Base-by-base conservation (phyloP, 2,329 filamentous ascomycete species). In the Parastagonospora avenae region DNA sequence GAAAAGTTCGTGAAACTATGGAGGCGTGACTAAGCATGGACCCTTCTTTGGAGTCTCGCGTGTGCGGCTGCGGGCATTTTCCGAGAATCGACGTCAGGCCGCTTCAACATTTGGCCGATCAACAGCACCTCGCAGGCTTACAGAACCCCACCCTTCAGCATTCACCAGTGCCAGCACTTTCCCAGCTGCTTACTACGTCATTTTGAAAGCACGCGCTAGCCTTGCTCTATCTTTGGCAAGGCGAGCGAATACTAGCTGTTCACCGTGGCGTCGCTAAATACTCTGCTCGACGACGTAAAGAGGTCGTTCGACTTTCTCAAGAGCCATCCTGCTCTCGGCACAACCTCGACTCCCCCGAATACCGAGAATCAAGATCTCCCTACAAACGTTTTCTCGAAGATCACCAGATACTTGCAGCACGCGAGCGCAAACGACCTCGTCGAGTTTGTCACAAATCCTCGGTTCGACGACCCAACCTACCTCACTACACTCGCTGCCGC, bases 251-350 rank as follows among this genome's bases (percentile, higher is more conserved):
- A 46, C 47, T 43, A 38, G 27, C 53, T 36, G 19, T 59, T 55
- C 70, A 73, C 61, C 67, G 69, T 73, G 70, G 70, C 70, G 69
- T 68, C 68, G 53, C 52, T 68, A 42, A 69, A 66, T 51, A 60
- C 48, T 41, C 46, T 70, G 42, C 44, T 71, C 53, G 65, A 64
- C 58, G 68, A 73, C 66, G 62, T 71, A 57, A 73, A 70, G 60
- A 71, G 65, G 64, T 68, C 69, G 8, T 60, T 72, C 48, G 49
- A 60, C 54, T 73, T 71, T 59, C 61, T 71, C 52, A 67, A 64
- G 50, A 63, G 61, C 46, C 66, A 68, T 52, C 66, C 68, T 4
- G 46, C 63, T 5, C 59, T 71, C 36, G 57, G 66, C 55, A 66
- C 64, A 24, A 53, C 54, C 6, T 39, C 66, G 12, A 47, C 30